These are phyloP conservation scores for Ballota nigra DNA, from an alignment of 257 asterid species.

Conservation along the genomic window DNA sequence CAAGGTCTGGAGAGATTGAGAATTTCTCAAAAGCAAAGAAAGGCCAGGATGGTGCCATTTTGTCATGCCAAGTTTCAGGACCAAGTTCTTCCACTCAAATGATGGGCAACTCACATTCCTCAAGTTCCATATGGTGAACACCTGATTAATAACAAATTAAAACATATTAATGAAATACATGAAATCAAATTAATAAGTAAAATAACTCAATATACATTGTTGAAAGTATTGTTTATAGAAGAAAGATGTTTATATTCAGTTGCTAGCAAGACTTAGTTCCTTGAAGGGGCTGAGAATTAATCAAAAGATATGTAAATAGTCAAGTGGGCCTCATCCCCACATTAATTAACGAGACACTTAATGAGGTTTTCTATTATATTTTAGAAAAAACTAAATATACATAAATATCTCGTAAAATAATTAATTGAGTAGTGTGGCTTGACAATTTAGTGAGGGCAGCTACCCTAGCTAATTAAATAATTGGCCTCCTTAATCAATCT, in stretches of 20 bases:
- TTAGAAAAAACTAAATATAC: too few species aligned
- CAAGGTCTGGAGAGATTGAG: neutral
- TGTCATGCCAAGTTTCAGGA: neutral
- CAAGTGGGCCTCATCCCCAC: too few species aligned
- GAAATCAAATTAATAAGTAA: neutral
- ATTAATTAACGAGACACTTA: too few species aligned
- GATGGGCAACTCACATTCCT: slow-evolving; percentile 10
- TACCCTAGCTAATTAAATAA: too few species aligned
- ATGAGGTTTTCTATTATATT: too few species aligned
- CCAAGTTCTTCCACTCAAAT: slow-evolving; percentile 18
- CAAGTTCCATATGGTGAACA: slow-evolving; percentile 22
- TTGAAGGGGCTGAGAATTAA: too few species aligned
- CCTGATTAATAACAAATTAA: neutral
- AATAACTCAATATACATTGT: neutral
- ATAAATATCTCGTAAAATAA: too few species aligned
- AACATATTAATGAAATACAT: neutral
- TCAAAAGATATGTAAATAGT: too few species aligned
- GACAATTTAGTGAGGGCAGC: too few species aligned
- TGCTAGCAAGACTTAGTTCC: too few species aligned
- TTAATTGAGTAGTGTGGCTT: too few species aligned
- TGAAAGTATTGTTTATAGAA: neutral
- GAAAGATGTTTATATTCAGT: neutral
- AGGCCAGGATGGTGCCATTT: slow-evolving; percentile 35
- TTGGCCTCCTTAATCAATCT: too few species aligned
- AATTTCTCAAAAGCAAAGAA: slow-evolving; percentile 24